These are phyloP conservation scores for Venturia effusa DNA, from an alignment of 2,329 filamentous ascomycete species.

Conservation along the genomic window DNA sequence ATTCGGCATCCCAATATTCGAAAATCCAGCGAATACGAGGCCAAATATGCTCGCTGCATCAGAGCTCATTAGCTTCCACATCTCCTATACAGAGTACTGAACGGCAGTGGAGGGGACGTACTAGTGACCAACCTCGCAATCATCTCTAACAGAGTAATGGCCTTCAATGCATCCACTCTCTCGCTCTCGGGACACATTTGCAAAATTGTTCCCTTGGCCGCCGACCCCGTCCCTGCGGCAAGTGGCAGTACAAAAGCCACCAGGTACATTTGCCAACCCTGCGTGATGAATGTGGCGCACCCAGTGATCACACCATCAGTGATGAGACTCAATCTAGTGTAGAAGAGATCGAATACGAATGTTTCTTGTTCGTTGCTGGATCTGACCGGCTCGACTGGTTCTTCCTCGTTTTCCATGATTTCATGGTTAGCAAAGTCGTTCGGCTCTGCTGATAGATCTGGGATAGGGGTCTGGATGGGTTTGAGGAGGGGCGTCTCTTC, in stretches of 20 bases:
- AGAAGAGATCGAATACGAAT: slow-evolving; percentile 55
- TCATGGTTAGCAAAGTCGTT: slow-evolving; percentile 34
- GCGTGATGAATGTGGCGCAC: slow-evolving; percentile 48
- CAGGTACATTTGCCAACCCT: slow-evolving; percentile 59
- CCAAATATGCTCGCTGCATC: slow-evolving; percentile 53
- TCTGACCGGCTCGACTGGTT: slow-evolving; percentile 31
- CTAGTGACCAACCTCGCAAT: slow-evolving; percentile 50
- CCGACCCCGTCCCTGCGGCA: slow-evolving; percentile 56
- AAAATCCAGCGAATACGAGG: slow-evolving; percentile 53
- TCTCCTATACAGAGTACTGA: no score
- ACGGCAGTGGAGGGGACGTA: slow-evolving; percentile 12
- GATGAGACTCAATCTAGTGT: slow-evolving; percentile 54
- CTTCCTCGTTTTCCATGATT: slow-evolving; percentile 35
- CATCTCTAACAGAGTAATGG: slow-evolving; percentile 60
- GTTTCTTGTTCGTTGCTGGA: slow-evolving; percentile 32
- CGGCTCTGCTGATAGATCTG: slow-evolving; percentile 19
- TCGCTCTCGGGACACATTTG: slow-evolving; percentile 55
- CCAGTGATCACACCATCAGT: slow-evolving; percentile 55
- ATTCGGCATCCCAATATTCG: slow-evolving; percentile 47
- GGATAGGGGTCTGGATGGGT: slow-evolving; percentile 15
- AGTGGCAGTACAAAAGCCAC: slow-evolving; percentile 55
- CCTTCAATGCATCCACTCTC: slow-evolving; percentile 55
- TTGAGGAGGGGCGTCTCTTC: not conserved
- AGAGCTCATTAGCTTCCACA: slow-evolving; percentile 1
- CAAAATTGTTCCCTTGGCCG: slow-evolving; percentile 63